These are phyloP conservation scores for Ajuga chamaepitys DNA, from an alignment of 257 asterid genomes.

Conservation along the genomic window DNA sequence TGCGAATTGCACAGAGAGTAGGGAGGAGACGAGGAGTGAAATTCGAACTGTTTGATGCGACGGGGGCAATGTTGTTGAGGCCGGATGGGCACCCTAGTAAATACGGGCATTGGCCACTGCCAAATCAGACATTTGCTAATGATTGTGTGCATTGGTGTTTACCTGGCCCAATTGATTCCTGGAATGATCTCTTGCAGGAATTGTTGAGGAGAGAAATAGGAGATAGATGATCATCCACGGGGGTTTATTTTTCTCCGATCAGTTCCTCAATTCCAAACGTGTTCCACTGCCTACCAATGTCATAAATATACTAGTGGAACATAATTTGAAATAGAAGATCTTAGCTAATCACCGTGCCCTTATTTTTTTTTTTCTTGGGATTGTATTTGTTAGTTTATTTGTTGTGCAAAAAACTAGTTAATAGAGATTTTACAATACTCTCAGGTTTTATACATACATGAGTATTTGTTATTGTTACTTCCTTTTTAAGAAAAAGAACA, in stretches of 20 bases:
- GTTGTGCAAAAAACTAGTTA: too few relatives aligned
- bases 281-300: too few relatives aligned
- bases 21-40: slow-evolving; percentile 43
- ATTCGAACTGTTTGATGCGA: slow-evolving; percentile 43
- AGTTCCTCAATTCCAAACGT: too few relatives aligned
- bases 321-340: too few relatives aligned
- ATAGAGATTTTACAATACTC: too few relatives aligned
- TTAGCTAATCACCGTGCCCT: too few relatives aligned
- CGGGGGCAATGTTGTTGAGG: slow-evolving; percentile 48
- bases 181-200: slow-evolving; percentile 57
- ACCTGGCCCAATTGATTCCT: slow-evolving; percentile 64
- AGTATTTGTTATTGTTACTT: too few relatives aligned
- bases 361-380: too few relatives aligned
- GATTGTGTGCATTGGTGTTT: slow-evolving; percentile 76
- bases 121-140: slow-evolving; percentile 27
- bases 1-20: slow-evolving; percentile 51
- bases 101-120: slow-evolving; percentile 43
- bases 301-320: too few relatives aligned
- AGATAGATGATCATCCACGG: neutral
- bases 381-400: too few relatives aligned
- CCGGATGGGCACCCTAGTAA: slow-evolving; percentile 70
- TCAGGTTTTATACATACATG: too few relatives aligned
- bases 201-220: slow-evolving; percentile 32
- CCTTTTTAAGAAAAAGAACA: too few relatives aligned
- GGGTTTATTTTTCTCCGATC: neutral